Conservation (phyloP, 768 basidiomycete species). For the Leccinum longicurvipes region DNA sequence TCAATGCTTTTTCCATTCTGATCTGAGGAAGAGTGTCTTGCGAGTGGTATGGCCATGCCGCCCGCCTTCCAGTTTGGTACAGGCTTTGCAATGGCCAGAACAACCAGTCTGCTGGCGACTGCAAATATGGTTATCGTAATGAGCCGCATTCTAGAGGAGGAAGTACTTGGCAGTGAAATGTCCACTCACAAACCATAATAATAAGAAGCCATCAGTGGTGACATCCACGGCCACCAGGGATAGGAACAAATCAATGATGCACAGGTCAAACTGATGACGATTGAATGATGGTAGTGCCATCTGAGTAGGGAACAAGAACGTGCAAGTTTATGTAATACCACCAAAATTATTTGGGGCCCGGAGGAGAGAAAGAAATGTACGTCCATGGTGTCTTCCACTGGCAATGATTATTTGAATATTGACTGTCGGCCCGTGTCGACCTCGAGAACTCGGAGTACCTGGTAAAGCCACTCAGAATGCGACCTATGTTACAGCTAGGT, state of each 20-base stretch:
- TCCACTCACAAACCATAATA: conserved; percentile 23
- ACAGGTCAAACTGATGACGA: neutral
- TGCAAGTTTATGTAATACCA: no score
- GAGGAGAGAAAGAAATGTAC: no score
- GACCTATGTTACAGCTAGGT: no score
- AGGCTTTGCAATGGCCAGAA: neutral
- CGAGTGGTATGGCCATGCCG: neutral
- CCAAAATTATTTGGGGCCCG: no score
- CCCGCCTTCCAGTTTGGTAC: neutral
- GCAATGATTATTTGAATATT: no score
- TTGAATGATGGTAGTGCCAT: neutral
- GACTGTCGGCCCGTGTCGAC: no score
- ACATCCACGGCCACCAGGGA: no score
- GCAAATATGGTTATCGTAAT: neutral
- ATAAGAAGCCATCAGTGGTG: no score
- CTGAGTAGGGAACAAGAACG: neutral
- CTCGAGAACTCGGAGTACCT: no score
- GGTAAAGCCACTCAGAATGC: no score
- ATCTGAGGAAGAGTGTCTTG: neutral
- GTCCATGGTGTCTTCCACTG: no score
- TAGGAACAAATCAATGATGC: no score
- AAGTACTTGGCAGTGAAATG: conserved; percentile 7
- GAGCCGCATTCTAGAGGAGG: neutral
- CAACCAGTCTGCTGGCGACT: neutral
- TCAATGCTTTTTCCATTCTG: neutral